A percentile compares a stretch with the other conserved stretches of the same genome.
These are phyloP conservation scores for Microbotryum lychnidis-dioicae DNA, from an alignment of 1,284 basidiomycete species.

Conservation along the genomic window DNA sequence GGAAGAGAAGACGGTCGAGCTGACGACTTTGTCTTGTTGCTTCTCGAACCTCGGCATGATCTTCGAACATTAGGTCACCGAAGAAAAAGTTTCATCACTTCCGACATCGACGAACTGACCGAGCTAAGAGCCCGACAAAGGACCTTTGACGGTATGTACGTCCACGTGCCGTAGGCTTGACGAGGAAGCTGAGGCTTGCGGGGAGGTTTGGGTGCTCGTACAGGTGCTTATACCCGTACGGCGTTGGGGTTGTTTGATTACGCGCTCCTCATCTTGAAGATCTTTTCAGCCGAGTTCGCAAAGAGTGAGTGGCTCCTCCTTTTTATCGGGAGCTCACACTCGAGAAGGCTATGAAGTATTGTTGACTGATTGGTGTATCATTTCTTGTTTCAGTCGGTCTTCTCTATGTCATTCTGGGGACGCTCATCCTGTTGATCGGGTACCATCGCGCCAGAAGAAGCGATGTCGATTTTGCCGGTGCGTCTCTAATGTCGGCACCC, in stretches of 20 bases:
- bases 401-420: conserved; percentile 20
- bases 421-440: conserved; percentile 13
- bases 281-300: conserved; percentile 20
- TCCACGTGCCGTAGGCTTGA: background rate
- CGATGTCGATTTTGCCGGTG: conserved; percentile 22
- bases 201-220: background rate
- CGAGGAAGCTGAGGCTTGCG: background rate
- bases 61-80: background rate
- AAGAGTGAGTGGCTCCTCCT: conserved; percentile 1
- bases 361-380: background rate
- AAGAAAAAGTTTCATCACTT: background rate
- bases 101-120: conserved; percentile 1
- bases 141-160: conserved; percentile 10
- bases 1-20: too few species aligned
- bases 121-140: conserved; percentile 10
- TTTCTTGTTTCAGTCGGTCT: conserved; percentile 9
- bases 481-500: background rate
- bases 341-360: background rate
- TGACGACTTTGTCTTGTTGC: too few species aligned
- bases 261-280: conserved; percentile 19
- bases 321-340: background rate
- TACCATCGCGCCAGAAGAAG: conserved; percentile 1
- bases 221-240: background rate
- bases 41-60: too few species aligned
- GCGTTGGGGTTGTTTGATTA: conserved; percentile 5